Evolutionary conservation across 306 rosid genomes (phyloP), one percentile per base, ranked within the genome.

Genomic region (Rosa persica): DNA sequence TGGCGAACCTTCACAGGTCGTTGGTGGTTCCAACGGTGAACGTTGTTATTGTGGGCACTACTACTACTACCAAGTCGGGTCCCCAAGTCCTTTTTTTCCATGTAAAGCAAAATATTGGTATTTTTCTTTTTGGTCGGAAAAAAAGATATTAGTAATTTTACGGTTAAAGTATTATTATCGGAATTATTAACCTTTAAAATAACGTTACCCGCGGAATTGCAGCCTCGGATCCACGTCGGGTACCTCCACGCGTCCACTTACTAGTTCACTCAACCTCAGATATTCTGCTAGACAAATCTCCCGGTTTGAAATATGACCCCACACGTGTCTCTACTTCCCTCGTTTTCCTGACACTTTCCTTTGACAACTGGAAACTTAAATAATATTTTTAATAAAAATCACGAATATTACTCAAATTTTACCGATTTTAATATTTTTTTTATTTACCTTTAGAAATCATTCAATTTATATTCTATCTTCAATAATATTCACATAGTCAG

Each of bases 251-350:
- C 79, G 91, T 87, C 87, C n/a, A 5, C 5, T 7, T 12, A 12
- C 15, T 20, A 64, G 81, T 44, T 0, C 7, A 70, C 51, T 55
- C 27, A 44, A 77, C 46, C 38, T 77, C 68, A 74, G 87, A 85
- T 83, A 85, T 87, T 87, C 79, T 60, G 87, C 81, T 79, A 71
- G 79, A 77, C 88, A 81, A 80, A 65, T 65, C 44, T 85, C 44
- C 60, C 60, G 11, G 75, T 55, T 85, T 87, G 87, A 87, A 90
- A 76, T 78, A 84, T 80, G 88, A 86, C 65, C 86, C 89, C 87
- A 81, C 87, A 87, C 87, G 91, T 82, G 91, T 87, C 86, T 4
- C 44, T 44, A 73, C 76, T 77, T 70, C 81, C 51, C 49, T 81
- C 75, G 67, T 78, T 81, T 77, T 82, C 81, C 81, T 30, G 23